These are phyloP conservation scores for Papiliotrema flavescens DNA, from an alignment of 1,284 basidiomycete species.

Conservation along the genomic window DNA sequence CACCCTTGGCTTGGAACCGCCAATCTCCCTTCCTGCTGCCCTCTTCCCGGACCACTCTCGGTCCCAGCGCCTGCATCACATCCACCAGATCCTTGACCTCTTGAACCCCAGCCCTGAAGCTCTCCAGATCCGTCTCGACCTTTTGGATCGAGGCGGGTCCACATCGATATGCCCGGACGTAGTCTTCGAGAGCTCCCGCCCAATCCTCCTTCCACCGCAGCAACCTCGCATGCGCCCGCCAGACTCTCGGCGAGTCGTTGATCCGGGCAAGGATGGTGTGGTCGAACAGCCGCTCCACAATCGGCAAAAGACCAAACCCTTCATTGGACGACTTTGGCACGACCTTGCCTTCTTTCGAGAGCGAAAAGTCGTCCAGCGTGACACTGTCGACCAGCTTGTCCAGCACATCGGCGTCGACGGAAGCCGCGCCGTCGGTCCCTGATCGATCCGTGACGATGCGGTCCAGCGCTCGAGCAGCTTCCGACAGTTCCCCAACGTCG, in stretches of 20 bases:
- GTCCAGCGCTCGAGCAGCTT: constrained; percentile 77
- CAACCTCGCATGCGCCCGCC: constrained; percentile 74
- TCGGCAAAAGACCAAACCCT: constrained; percentile 60
- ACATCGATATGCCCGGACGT: constrained; percentile 76
- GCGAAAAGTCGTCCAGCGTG: constrained; percentile 55
- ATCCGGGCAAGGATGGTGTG: constrained; percentile 71
- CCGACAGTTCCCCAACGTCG: constrained; percentile 86
- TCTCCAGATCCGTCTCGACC: constrained; percentile 60
- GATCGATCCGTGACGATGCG: constrained; percentile 74
- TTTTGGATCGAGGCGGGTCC: constrained; percentile 64
- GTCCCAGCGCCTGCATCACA: constrained; percentile 75
- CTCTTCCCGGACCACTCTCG: constrained; percentile 44
- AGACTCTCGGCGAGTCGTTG: constrained; percentile 66
- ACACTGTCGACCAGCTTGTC: constrained; percentile 84
- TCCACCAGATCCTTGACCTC: constrained; percentile 82
- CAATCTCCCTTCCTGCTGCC: constrained; percentile 57
- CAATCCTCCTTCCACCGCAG: constrained; percentile 67
- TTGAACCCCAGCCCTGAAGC: constrained; percentile 67
- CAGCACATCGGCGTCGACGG: constrained; percentile 79
- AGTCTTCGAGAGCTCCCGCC: constrained; percentile 72
- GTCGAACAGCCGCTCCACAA: constrained; percentile 69
- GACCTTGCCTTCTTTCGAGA: constrained; percentile 40
- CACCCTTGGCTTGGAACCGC: constrained; percentile 78
- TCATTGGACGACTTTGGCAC: constrained; percentile 56
- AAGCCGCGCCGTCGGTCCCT: constrained; percentile 59